These are phyloP conservation scores for Carex parvula DNA, from an alignment of 176 grass and related monocot genomes.

Conservation along the genomic window DNA sequence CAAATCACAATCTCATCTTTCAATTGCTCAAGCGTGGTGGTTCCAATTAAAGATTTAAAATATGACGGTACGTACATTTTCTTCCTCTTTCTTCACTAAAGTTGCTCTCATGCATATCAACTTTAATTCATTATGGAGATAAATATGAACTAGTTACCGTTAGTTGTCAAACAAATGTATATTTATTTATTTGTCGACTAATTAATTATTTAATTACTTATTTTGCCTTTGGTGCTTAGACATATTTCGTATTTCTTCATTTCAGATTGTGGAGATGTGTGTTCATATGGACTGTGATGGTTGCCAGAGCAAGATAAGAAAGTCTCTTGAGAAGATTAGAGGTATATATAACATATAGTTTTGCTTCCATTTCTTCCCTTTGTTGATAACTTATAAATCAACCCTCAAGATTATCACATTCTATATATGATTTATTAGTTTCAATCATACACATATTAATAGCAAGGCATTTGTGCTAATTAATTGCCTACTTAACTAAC, in stretches of 20 bases:
- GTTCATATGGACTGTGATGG: slow-evolving; percentile 92
- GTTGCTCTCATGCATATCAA: slow-evolving; percentile 8
- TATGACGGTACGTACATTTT: slow-evolving; percentile 26
- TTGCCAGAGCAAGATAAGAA: slow-evolving; percentile 85
- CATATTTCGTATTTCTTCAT: neutral
- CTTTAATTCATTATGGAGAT: slow-evolving; percentile 2
- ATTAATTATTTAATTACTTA: neutral
- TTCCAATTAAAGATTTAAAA: slow-evolving; percentile 7
- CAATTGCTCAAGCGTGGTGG: neutral
- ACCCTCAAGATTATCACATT: neutral
- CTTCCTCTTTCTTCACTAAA: neutral
- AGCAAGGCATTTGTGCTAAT: neutral
- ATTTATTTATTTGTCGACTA: neutral
- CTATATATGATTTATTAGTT: neutral
- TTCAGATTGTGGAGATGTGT: slow-evolving; percentile 79
- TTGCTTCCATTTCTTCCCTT: neutral
- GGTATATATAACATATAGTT: slow-evolving; percentile 32
- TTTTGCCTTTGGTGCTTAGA: neutral
- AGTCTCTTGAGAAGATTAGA: slow-evolving; percentile 53
- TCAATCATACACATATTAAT: neutral
- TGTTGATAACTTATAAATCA: neutral
- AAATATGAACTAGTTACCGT: neutral
- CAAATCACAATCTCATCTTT: neutral
- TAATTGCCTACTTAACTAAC: neutral
- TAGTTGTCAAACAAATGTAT: neutral